Evolutionary conservation across 1,284 basidiomycete genomes (phyloP).

Genomic region (Cryptococcus sp.): DNA sequence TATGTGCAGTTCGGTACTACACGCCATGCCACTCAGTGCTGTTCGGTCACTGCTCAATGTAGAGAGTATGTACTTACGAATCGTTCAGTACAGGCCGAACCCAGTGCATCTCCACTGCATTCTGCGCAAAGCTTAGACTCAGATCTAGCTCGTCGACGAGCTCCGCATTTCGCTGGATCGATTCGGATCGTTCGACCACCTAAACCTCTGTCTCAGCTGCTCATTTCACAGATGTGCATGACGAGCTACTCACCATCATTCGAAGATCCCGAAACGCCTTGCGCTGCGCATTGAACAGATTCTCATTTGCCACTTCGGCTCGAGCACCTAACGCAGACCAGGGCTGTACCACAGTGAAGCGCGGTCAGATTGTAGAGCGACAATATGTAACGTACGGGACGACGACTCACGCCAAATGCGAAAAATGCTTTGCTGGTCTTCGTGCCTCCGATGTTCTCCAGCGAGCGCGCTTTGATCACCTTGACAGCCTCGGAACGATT

Average conservation of each 20-base stretch:
- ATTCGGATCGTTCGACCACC: conserved; percentile 64
- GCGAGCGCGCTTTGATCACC: conserved; percentile 32
- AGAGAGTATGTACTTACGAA: conserved; percentile 59
- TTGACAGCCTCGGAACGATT: conserved; percentile 59
- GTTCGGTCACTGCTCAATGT: too few relatives aligned
- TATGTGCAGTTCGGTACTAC: conserved; percentile 68
- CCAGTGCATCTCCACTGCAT: conserved; percentile 78
- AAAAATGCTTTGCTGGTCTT: conserved; percentile 58
- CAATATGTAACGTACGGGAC: neutral
- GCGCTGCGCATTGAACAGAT: conserved; percentile 65
- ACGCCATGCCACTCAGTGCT: conserved; percentile 1
- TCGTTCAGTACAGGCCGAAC: conserved; percentile 71
- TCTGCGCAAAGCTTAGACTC: conserved; percentile 73
- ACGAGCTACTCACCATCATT: conserved; percentile 60
- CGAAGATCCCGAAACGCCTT: conserved; percentile 70
- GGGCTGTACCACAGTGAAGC: conserved; percentile 56
- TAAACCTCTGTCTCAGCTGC: conserved; percentile 43
- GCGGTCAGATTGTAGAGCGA: neutral
- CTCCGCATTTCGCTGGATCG: conserved; percentile 72
- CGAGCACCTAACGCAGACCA: conserved; percentile 73
- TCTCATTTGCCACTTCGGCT: conserved; percentile 63
- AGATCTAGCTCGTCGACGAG: conserved; percentile 90
- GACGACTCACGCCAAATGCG: conserved; percentile 64
- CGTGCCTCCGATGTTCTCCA: conserved; percentile 28
- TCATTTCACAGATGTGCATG: neutral